Evolutionary conservation across 169 alveolate genomes (phyloP).

Genomic region (Eimeria necatrix): DNA sequence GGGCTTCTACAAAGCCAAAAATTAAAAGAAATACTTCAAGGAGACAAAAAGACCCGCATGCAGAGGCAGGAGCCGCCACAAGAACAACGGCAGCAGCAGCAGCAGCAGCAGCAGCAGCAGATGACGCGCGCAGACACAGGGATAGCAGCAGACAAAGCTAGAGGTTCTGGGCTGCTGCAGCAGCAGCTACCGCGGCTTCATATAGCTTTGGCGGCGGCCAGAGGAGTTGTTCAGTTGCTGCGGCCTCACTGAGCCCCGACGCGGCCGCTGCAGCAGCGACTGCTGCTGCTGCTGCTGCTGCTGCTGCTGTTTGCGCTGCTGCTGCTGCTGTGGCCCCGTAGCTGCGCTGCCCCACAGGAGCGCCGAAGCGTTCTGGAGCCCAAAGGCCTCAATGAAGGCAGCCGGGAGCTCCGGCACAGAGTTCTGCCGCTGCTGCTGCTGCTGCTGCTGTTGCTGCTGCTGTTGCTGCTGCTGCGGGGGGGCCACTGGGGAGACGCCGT

Average conservation of each 20-base stretch:
- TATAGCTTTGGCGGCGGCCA: too few relatives aligned
- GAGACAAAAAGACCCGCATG: too few relatives aligned
- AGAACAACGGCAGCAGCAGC: too few relatives aligned
- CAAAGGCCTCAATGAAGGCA: neutral
- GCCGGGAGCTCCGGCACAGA: neutral
- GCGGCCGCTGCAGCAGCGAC: constrained; percentile 68
- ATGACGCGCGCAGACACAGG: neutral
- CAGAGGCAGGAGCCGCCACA: neutral
- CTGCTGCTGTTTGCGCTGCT: constrained; percentile 7
- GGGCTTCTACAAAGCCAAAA: neutral
- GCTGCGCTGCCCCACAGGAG: constrained; percentile 21
- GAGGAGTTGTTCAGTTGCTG: neutral
- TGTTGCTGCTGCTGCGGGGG: constrained; percentile 13
- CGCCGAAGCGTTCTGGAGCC: neutral
- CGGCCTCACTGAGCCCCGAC: neutral
- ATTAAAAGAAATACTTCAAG: too few relatives aligned
- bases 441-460: constrained; percentile 21
- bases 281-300: constrained; percentile 4
- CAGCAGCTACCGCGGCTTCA: too few relatives aligned
- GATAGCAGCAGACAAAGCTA: neutral
- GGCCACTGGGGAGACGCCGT: too few relatives aligned
- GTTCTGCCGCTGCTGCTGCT: neutral
- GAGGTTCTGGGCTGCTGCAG: too few relatives aligned
- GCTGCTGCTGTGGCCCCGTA: constrained; percentile 30
- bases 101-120: too few relatives aligned